Percentiles rank a stretch among this genome's conserved stretches.
phyloP scores from a whole-genome alignment of 2,329 filamentous ascomycete genomes.

The Pseudocercospora macadamiae region DNA sequence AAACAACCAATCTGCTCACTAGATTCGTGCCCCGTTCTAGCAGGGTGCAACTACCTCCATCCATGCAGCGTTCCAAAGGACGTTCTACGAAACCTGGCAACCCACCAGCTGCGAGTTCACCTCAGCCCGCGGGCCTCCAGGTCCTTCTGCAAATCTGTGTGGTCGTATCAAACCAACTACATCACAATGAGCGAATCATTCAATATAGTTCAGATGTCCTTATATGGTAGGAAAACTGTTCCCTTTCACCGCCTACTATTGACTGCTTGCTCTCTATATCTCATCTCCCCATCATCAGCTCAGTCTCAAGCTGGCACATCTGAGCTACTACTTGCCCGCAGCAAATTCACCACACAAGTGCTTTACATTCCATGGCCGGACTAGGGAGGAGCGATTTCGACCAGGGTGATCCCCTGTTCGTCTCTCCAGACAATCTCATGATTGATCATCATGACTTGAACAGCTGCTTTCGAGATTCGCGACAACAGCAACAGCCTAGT shows the following conservation, averaged over 20 bases:
- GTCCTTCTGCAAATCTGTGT: slow-evolving; percentile 14
- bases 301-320: not conserved
- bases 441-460: slow-evolving; percentile 21
- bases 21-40: not conserved
- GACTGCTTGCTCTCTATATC: not conserved
- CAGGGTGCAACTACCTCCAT: not conserved
- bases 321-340: not conserved
- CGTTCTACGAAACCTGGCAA: slow-evolving; percentile 13
- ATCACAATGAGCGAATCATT: slow-evolving; percentile 19
- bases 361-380: slow-evolving; percentile 12
- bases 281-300: slow-evolving; percentile 8
- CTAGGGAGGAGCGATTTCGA: slow-evolving; percentile 7
- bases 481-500: slow-evolving; percentile 10
- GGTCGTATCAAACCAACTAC: slow-evolving; percentile 4
- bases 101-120: slow-evolving; percentile 9
- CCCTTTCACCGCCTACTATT: slow-evolving; percentile 41
- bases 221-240: slow-evolving; percentile 36
- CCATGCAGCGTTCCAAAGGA: slow-evolving; percentile 8
- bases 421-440: slow-evolving; percentile 26
- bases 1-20: slow-evolving; percentile 1
- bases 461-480: slow-evolving; percentile 9
- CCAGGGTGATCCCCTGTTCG: slow-evolving; percentile 22
- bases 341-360: not conserved
- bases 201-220: slow-evolving; percentile 4
- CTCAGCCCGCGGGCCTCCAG: slow-evolving; percentile 16